Evolutionary conservation across 805 yeast species (phyloP).

Genomic region (Lachancea dasiensis): DNA sequence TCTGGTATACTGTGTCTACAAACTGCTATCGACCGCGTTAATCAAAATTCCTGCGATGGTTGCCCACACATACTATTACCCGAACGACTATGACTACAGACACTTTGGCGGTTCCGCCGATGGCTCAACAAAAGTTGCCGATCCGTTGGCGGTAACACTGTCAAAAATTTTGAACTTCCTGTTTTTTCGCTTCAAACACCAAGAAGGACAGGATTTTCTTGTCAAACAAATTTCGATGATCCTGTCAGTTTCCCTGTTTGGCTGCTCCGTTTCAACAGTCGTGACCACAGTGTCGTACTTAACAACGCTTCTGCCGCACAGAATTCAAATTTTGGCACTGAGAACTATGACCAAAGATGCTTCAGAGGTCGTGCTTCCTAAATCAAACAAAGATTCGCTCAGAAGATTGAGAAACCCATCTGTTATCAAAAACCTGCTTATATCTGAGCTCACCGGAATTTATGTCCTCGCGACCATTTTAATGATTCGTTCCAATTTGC

Average conservation of each 20-base stretch:
- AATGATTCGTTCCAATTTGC: constrained; percentile 36
- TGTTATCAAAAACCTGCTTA: constrained; percentile 35
- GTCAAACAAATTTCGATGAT: constrained; percentile 40
- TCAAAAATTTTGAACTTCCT: constrained; percentile 32
- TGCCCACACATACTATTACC: constrained; percentile 14
- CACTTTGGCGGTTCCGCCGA: constrained; percentile 14
- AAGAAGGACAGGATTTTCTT: constrained; percentile 34
- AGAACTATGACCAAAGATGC: constrained; percentile 22
- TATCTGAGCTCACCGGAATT: constrained; percentile 36
- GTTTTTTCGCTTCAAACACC: constrained; percentile 27
- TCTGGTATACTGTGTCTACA: constrained; percentile 35
- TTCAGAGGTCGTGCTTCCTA: constrained; percentile 17
- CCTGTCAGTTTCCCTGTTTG: constrained; percentile 52
- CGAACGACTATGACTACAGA: constrained; percentile 19
- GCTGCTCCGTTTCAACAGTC: constrained; percentile 62
- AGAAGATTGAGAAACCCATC: constrained; percentile 27
- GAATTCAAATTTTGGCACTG: constrained; percentile 28
- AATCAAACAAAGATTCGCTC: constrained; percentile 10
- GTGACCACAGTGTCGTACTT: constrained; percentile 53
- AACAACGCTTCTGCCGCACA: constrained; percentile 34
- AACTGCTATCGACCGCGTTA: constrained; percentile 29
- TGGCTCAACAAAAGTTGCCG: constrained; percentile 20
- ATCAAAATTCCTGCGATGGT: constrained; percentile 26
- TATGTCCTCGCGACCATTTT: constrained; percentile 37
- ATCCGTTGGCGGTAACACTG: constrained; percentile 37